Percentiles rank a stretch among this genome's conserved stretches.
Conservation (phyloP, 164 flowering plant species). For the Euptelea pleiosperma region DNA sequence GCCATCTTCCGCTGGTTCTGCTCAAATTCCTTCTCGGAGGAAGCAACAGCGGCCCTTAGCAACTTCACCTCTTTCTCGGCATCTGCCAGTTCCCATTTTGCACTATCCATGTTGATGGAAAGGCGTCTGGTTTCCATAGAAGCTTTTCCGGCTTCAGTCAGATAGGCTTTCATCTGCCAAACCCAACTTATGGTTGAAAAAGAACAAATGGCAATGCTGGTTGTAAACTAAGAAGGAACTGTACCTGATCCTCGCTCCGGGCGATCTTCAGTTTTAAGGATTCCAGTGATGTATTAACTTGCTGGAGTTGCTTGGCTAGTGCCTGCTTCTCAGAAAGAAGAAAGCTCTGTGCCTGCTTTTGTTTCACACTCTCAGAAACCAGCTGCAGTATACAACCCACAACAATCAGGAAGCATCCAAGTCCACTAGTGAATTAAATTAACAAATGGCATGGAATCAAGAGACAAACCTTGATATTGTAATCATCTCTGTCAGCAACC, state of each 20-base stretch:
- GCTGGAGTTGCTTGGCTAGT: constrained; percentile 69
- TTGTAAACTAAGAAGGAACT: constrained; percentile 6
- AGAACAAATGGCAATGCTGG: neutral
- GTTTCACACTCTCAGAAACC: constrained; percentile 92
- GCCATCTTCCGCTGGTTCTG: constrained; percentile 55
- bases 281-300: constrained; percentile 54
- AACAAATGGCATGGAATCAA: neutral
- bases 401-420: constrained; percentile 17
- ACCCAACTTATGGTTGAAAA: constrained; percentile 5
- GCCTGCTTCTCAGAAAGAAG: constrained; percentile 74
- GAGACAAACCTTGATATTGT: constrained; percentile 68
- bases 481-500: constrained; percentile 78
- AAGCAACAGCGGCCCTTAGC: constrained; percentile 62
- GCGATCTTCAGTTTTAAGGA: constrained; percentile 51
- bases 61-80: constrained; percentile 92
- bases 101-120: constrained; percentile 51
- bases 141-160: constrained; percentile 54
- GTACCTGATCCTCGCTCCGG: constrained; percentile 76
- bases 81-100: constrained; percentile 74
- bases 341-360: constrained; percentile 62
- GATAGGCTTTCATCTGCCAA: constrained; percentile 62
- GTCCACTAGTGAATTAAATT: neutral
- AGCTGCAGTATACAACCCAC: constrained; percentile 42
- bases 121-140: constrained; percentile 64
- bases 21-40: constrained; percentile 88